Conservation (phyloP, 2,329 filamentous ascomycete genomes). For the Alternaria burnsii region DNA sequence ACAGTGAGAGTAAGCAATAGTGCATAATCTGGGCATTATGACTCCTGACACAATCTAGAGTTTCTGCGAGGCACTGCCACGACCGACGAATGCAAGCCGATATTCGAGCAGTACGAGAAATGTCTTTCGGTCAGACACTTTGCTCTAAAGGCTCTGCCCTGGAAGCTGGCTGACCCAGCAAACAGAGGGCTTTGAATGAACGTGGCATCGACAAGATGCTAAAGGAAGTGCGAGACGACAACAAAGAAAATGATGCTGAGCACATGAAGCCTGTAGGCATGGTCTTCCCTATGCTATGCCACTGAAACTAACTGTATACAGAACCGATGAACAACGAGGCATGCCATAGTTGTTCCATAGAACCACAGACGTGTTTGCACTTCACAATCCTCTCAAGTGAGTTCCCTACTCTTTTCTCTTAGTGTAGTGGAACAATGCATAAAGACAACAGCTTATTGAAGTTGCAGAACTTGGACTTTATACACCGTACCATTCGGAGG, state of each 20-base stretch:
- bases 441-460: neutral
- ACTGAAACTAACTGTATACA: constrained; percentile 5
- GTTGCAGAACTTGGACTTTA: neutral
- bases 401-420: neutral
- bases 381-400: neutral
- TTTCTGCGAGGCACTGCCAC: constrained; percentile 87
- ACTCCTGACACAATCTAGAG: constrained; percentile 59
- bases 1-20: constrained; percentile 83
- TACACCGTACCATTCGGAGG: neutral
- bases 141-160: neutral
- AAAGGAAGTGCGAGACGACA: constrained; percentile 88
- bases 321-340: constrained; percentile 10
- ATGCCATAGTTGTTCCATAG: neutral
- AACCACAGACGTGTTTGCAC: neutral
- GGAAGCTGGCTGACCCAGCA: constrained; percentile 15
- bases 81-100: constrained; percentile 82
- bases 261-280: constrained; percentile 61
- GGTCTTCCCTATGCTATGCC: neutral
- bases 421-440: neutral
- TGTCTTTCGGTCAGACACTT: constrained; percentile 78
- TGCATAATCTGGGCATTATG: neutral
- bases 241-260: constrained; percentile 83
- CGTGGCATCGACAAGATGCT: constrained; percentile 93
- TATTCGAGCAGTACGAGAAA: constrained; percentile 88
- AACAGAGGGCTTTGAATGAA: constrained; percentile 82